These are phyloP conservation scores for Stylosanthes scabra DNA, from an alignment of 331 rosid species.

Conservation along the genomic window DNA sequence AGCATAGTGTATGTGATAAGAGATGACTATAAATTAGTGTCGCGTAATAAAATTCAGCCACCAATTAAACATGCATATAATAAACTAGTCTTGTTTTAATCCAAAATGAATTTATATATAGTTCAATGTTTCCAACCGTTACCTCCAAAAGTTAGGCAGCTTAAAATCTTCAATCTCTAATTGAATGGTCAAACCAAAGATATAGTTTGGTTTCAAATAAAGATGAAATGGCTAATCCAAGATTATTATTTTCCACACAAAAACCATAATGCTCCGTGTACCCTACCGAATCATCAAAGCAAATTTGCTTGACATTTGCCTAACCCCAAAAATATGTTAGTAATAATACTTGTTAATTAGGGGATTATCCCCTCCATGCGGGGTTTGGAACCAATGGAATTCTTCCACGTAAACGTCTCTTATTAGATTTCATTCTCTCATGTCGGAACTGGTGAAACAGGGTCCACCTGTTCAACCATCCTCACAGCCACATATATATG, in stretches of 20 bases:
- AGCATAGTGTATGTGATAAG: no score
- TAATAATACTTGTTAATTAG: no score
- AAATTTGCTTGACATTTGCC: slow-evolving; percentile 20
- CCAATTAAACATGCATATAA: no score
- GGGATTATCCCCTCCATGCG: neutral
- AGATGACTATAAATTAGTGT: no score
- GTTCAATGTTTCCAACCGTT: neutral
- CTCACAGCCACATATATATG: no score
- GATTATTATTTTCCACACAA: neutral
- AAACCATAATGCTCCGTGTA: neutral
- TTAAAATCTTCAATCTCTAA: neutral
- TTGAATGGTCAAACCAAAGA: no score
- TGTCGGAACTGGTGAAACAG: slow-evolving; percentile 58
- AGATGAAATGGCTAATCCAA: neutral
- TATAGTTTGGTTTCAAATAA: neutral
- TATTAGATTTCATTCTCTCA: slow-evolving; percentile 16
- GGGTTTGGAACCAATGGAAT: slow-evolving; percentile 37
- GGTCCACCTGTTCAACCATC: slow-evolving; percentile 32
- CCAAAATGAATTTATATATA: neutral
- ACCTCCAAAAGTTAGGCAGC: slow-evolving; percentile 36
- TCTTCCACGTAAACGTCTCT: slow-evolving; percentile 30
- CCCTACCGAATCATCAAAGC: neutral
- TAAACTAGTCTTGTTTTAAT: neutral
- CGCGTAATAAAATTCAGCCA: no score
- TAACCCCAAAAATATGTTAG: neutral